phyloP scores from a whole-genome alignment of 768 basidiomycete species.

The Paxillus involutus region DNA sequence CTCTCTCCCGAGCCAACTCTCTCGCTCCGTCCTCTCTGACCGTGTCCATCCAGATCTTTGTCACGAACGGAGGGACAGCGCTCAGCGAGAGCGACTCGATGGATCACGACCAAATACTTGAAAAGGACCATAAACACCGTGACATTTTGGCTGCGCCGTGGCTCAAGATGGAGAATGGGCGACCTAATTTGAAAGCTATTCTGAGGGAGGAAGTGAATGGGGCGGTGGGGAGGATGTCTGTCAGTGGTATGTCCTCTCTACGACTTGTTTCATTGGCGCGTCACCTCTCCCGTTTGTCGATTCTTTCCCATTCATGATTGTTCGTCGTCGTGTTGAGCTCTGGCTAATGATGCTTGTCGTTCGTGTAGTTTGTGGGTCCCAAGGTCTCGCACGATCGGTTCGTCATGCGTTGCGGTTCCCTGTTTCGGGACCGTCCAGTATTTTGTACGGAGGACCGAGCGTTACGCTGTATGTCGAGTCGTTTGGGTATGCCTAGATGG shows the following conservation, averaged over 20 bases:
- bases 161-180: constrained; percentile 33
- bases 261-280: neutral
- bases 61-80: constrained; percentile 29
- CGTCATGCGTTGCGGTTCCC: constrained; percentile 39
- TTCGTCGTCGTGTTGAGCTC: too few relatives aligned
- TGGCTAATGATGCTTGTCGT: neutral
- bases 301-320: neutral
- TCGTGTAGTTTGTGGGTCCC: constrained; percentile 49
- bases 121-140: constrained; percentile 5
- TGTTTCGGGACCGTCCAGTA: constrained; percentile 23
- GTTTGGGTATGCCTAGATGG: constrained; percentile 38
- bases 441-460: constrained; percentile 38
- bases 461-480: constrained; percentile 39
- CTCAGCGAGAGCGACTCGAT: constrained; percentile 12
- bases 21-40: constrained; percentile 29
- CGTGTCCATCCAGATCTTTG: constrained; percentile 41
- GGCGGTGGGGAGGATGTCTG: constrained; percentile 40
- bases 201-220: constrained; percentile 37
- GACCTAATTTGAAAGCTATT: constrained; percentile 42
- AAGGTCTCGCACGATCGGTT: constrained; percentile 37
- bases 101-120: constrained; percentile 18
- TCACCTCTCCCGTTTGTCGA: neutral
- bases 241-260: constrained; percentile 42
- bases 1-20: constrained; percentile 33
- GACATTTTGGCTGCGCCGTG: constrained; percentile 8